Conservation (phyloP, 768 basidiomycete species). For the Russula ochroleuca region DNA sequence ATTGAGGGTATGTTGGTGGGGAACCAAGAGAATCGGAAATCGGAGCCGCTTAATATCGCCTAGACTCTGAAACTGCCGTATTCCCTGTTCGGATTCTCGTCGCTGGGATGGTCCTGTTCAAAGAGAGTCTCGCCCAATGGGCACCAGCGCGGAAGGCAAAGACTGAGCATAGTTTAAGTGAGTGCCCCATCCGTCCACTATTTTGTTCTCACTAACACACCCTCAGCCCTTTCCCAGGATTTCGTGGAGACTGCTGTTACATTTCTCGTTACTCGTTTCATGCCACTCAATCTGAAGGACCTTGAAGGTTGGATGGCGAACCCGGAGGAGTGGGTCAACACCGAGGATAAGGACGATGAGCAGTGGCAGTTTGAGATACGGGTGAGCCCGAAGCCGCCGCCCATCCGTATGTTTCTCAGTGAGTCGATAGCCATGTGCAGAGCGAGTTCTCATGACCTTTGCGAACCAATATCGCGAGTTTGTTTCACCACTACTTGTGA, state of each 20-base stretch:
- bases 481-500: slow-evolving; percentile 61
- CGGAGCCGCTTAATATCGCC: not conserved
- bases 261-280: slow-evolving; percentile 75
- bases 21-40: not conserved
- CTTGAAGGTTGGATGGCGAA: slow-evolving; percentile 80
- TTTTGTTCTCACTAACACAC: slow-evolving; percentile 22
- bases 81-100: slow-evolving; percentile 80
- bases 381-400: slow-evolving; percentile 43
- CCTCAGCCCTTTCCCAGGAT: slow-evolving; percentile 55
- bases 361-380: slow-evolving; percentile 93
- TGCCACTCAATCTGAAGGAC: slow-evolving; percentile 79
- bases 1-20: slow-evolving; percentile 47
- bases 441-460: slow-evolving; percentile 83
- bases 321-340: slow-evolving; percentile 92
- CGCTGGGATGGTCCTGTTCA: slow-evolving; percentile 82
- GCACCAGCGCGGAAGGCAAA: slow-evolving; percentile 60
- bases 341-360: slow-evolving; percentile 85
- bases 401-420: slow-evolving; percentile 6
- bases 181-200: slow-evolving; percentile 23
- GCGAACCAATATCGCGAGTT: slow-evolving; percentile 63
- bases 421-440: slow-evolving; percentile 72
- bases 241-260: slow-evolving; percentile 72
- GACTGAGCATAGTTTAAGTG: slow-evolving; percentile 55
- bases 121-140: slow-evolving; percentile 78
- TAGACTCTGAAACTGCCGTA: slow-evolving; percentile 59